Evolutionary conservation across 2,329 filamentous ascomycete genomes (phyloP).

Genomic region (Diaporthe sp.): DNA sequence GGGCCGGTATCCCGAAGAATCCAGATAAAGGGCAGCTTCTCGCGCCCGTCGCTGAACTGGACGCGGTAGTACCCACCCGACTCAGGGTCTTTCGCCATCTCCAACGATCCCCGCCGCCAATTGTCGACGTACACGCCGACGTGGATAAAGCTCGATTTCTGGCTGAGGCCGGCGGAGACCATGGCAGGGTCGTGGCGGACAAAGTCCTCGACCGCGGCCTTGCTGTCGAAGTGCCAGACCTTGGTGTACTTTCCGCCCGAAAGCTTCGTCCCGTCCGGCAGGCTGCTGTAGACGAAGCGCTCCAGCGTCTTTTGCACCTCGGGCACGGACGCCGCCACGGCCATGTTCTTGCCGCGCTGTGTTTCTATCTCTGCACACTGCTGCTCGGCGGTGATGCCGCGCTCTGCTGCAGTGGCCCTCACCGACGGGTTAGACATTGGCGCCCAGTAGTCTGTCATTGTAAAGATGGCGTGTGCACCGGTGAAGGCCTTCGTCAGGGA

Average conservation of each 20-base stretch:
- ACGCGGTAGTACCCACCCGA: neutral
- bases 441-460: slow-evolving; percentile 17
- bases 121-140: neutral
- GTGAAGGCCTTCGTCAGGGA: neutral
- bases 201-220: neutral
- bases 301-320: neutral
- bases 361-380: neutral
- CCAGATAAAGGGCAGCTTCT: neutral
- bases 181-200: neutral
- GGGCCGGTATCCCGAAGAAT: neutral
- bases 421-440: neutral
- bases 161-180: neutral
- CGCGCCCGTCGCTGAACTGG: neutral
- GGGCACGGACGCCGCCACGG: neutral
- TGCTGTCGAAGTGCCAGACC: slow-evolving; percentile 1
- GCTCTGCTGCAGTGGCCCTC: neutral
- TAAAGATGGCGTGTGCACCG: neutral
- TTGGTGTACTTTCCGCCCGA: neutral
- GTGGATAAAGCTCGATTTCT: neutral
- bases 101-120: neutral
- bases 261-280: neutral
- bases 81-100: neutral
- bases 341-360: slow-evolving; percentile 1
- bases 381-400: neutral
- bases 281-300: slow-evolving; percentile 9